These are phyloP conservation scores for Pythium brachiatum DNA, from an alignment of 352 stramenopile genomes.

Conservation along the genomic window DNA sequence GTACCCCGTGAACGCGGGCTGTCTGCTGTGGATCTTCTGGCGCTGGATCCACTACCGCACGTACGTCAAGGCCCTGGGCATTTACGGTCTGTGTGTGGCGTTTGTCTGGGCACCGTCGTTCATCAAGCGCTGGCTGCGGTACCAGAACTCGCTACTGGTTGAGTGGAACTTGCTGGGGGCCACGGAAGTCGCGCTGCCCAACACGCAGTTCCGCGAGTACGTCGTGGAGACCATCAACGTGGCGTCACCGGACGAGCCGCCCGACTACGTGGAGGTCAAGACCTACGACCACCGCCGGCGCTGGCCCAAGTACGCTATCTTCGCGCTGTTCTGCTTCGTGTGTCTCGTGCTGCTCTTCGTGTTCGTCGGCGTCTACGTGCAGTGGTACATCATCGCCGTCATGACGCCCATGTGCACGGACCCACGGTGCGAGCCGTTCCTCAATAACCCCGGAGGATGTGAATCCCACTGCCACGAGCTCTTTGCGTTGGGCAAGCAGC, in stretches of 20 bases:
- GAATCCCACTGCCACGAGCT: constrained; percentile 47
- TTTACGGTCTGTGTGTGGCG: constrained; percentile 48
- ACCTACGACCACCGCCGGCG: constrained; percentile 49
- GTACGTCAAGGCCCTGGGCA: constrained; percentile 48
- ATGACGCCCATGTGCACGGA: constrained; percentile 68
- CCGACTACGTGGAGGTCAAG: constrained; percentile 61
- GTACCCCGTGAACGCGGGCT: constrained; percentile 41
- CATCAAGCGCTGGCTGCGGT: constrained; percentile 56
- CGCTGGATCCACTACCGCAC: constrained; percentile 54
- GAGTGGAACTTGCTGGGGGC: constrained; percentile 62
- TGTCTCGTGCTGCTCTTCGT: constrained; percentile 53
- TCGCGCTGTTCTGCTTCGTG: constrained; percentile 44
- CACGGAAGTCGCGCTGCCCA: constrained; percentile 45
- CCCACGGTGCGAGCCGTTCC: constrained; percentile 44
- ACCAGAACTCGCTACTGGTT: constrained; percentile 62
- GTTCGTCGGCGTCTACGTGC: constrained; percentile 56
- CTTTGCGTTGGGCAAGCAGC: constrained; percentile 42
- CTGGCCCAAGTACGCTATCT: constrained; percentile 59
- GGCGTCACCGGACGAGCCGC: constrained; percentile 43
- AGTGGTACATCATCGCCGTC: constrained; percentile 71
- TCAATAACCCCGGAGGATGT: constrained; percentile 32
- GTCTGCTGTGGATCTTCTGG: constrained; percentile 52
- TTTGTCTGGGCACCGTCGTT: constrained; percentile 57
- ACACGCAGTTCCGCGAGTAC: constrained; percentile 52
- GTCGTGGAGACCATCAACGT: constrained; percentile 64